Evolutionary conservation across 208 protist species (phyloP).

Genomic region (Trypanosoma rangeli): DNA sequence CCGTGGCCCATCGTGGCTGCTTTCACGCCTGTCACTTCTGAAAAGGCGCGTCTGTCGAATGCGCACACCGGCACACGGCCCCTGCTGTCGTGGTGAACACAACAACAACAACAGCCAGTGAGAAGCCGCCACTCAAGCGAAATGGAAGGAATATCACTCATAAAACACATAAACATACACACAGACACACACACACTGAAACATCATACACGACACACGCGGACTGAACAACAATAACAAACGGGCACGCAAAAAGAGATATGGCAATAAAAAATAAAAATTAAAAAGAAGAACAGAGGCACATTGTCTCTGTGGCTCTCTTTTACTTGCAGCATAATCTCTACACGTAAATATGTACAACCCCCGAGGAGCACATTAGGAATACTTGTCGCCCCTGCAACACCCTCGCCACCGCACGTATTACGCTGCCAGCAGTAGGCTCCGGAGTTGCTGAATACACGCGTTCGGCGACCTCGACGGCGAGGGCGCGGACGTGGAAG

Average conservation of each 20-base stretch:
- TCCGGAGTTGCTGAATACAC: constrained; percentile 6
- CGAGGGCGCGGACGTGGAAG: neutral
- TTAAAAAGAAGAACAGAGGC: neutral
- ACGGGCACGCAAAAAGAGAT: neutral
- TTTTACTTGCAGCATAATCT: neutral
- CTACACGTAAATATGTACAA: neutral
- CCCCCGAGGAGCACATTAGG: neutral
- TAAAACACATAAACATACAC: too few relatives aligned
- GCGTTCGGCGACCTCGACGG: neutral
- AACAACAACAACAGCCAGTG: too few relatives aligned
- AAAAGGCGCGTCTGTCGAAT: too few relatives aligned
- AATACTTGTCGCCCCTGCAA: neutral
- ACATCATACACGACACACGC: too few relatives aligned
- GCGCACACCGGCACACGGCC: too few relatives aligned
- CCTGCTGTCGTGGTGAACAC: too few relatives aligned
- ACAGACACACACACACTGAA: too few relatives aligned
- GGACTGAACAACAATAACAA: neutral
- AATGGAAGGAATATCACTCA: too few relatives aligned
- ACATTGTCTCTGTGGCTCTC: too few relatives aligned
- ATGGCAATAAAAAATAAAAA: constrained; percentile 1
- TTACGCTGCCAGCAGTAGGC: neutral
- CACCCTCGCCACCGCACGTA: neutral
- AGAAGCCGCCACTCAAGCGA: too few relatives aligned
- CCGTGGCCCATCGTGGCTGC: too few relatives aligned
- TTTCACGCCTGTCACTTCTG: too few relatives aligned